Conservation (phyloP, 2,329 filamentous ascomycete species). For the Fusarium verrucosum region DNA sequence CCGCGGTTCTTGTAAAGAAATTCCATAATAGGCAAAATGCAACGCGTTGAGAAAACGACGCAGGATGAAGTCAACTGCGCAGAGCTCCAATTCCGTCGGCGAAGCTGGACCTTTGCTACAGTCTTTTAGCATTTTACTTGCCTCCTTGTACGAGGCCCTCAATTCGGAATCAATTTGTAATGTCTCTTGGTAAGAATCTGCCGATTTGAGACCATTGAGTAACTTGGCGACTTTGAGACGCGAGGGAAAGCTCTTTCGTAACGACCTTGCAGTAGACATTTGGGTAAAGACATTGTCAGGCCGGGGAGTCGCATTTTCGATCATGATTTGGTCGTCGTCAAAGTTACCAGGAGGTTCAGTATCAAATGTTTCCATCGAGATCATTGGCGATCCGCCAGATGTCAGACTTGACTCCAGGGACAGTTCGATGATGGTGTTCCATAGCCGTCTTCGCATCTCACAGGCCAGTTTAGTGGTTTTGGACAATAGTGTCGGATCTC, state of each 20-base stretch:
- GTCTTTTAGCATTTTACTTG: slow-evolving; percentile 49
- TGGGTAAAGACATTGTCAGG: slow-evolving; percentile 52
- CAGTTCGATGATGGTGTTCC: slow-evolving; percentile 63
- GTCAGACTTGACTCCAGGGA: slow-evolving; percentile 56
- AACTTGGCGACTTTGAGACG: slow-evolving; percentile 55
- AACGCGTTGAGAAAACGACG: slow-evolving; percentile 64
- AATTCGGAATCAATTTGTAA: slow-evolving; percentile 56
- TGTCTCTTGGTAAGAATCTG: slow-evolving; percentile 55
- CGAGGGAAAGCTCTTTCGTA: slow-evolving; percentile 54
- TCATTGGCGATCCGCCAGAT: slow-evolving; percentile 57
- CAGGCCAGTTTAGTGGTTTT: slow-evolving; percentile 49
- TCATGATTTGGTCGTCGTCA: slow-evolving; percentile 59
- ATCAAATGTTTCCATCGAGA: slow-evolving; percentile 58
- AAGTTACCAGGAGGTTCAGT: slow-evolving; percentile 59
- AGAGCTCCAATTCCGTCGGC: slow-evolving; percentile 53
- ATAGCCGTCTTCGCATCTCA: slow-evolving; percentile 62
- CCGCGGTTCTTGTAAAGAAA: slow-evolving; percentile 52
- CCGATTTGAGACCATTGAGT: slow-evolving; percentile 55
- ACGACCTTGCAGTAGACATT: slow-evolving; percentile 52
- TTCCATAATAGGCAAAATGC: slow-evolving; percentile 62
- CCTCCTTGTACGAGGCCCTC: slow-evolving; percentile 53
- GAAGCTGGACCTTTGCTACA: slow-evolving; percentile 32
- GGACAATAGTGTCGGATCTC: slow-evolving; percentile 56
- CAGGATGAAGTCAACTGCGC: slow-evolving; percentile 60
- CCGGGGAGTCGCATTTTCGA: slow-evolving; percentile 45